Evolutionary conservation across 2,329 filamentous ascomycete genomes (phyloP).

Genomic region (Aspergillus ochraceus): DNA sequence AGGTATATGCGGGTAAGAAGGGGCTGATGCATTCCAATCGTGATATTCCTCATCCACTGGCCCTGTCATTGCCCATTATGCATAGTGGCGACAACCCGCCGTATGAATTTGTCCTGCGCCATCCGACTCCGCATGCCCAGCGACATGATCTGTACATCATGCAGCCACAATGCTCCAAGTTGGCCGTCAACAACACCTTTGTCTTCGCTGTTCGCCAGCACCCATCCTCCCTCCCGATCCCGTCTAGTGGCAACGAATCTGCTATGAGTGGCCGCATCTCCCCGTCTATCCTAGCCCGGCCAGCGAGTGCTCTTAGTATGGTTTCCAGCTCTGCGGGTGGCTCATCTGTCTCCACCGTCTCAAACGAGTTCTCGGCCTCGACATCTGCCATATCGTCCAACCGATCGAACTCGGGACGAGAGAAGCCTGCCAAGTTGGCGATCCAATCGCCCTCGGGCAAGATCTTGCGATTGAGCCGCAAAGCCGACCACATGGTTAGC

Average conservation of each 20-base stretch:
- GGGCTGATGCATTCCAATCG: conserved; percentile 97
- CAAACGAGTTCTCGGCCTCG: conserved; percentile 43
- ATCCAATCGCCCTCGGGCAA: conserved; percentile 94
- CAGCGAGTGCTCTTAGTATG: conserved; percentile 62
- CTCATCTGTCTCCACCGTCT: conserved; percentile 50
- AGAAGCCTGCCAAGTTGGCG: conserved; percentile 92
- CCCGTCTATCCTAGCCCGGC: conserved; percentile 54
- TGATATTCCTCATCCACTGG: conserved; percentile 89
- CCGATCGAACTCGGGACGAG: conserved; percentile 33
- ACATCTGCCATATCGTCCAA: conserved; percentile 56
- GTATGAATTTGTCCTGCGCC: conserved; percentile 88
- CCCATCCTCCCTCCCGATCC: conserved; percentile 60
- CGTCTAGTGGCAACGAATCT: conserved; percentile 36
- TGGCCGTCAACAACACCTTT: conserved; percentile 95
- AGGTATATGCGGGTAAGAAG: conserved; percentile 89
- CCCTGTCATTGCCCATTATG: conserved; percentile 83
- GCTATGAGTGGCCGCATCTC: conserved; percentile 47
- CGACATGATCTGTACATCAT: conserved; percentile 95
- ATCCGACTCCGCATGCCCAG: conserved; percentile 96
- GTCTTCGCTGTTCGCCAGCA: conserved; percentile 96
- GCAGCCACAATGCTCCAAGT: conserved; percentile 84
- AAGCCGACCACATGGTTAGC: conserved; percentile 47
- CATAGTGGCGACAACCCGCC: conserved; percentile 91
- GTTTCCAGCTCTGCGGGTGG: conserved; percentile 55
- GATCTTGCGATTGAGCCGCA: conserved; percentile 68